phyloP scores from a whole-genome alignment of 306 rosid genomes.

The Leucaena leucocephala region DNA sequence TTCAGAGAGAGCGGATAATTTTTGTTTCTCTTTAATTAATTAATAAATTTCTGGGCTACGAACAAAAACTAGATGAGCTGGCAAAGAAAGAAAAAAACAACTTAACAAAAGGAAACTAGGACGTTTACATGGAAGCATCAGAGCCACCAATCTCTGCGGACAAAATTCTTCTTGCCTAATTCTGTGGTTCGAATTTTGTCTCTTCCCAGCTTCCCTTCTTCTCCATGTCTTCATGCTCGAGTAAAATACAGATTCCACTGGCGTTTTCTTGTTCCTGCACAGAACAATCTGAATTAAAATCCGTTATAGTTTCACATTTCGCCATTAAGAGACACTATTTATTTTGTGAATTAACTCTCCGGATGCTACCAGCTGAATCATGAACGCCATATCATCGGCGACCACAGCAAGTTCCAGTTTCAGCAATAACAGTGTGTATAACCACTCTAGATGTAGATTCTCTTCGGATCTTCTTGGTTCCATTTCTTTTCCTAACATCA shows the following conservation, averaged over 20 bases:
- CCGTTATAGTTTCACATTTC: not conserved
- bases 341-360: not conserved
- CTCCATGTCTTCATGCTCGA: not conserved
- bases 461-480: slow-evolving; percentile 27
- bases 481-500: slow-evolving; percentile 32
- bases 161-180: not conserved
- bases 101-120: not conserved
- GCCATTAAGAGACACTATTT: not conserved
- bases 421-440: slow-evolving; percentile 21
- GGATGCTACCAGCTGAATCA: slow-evolving; percentile 12
- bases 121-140: slow-evolving; percentile 5
- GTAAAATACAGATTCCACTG: not conserved
- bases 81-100: not conserved
- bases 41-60: not conserved
- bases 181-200: slow-evolving; percentile 21
- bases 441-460: slow-evolving; percentile 13
- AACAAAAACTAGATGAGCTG: not conserved
- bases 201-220: not conserved
- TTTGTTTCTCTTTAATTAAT: not conserved
- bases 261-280: not conserved
- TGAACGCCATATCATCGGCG: slow-evolving; percentile 36
- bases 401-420: slow-evolving; percentile 32
- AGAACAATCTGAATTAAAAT: not conserved
- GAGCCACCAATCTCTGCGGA: not conserved
- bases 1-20: not conserved